Base-by-base conservation (phyloP, 2,329 filamentous ascomycete genomes). In the Bisporella sp. region DNA sequence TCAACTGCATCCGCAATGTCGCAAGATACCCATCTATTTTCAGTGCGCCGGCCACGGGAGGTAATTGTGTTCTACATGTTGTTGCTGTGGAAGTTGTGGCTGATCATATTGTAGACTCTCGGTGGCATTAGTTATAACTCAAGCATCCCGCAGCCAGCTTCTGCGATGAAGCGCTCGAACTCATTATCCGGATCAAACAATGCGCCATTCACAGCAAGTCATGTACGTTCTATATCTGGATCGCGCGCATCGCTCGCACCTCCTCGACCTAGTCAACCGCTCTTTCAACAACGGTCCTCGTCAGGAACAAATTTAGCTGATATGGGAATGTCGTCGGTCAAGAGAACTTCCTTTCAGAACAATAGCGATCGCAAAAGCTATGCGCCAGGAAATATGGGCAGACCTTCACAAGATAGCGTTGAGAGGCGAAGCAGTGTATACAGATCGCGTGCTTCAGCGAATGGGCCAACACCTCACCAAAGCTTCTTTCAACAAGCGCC, bases 401-500 rank as follows among this genome's bases (percentile, higher is more conserved):
- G 58, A 29, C 47, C 62, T 47, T 65, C 64, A 37, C 56, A 42
- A 56, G 72, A 71, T 59, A 78, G 73, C 65, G 63, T 74, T 68
- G 75, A 83, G 53, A 73, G 87, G 62, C 68, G 93, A 57, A 97
- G 92, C 72, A 97, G 92, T 65, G 84, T 96, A 58, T 82, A 89
- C 71, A 79, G 81, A 60, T 62, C 81, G 4, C 79, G 87, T n/a
- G 79, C 82, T 9, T 91, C 88, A 1, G 79, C 75, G 11, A 75
- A 72, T 42, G 87, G 82, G 2, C 78, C 81, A n/a, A 77, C 81
- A 59, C 79, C 75, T 37, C 88, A 93, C 60, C 91, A 96, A 68
- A 96, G 89, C 55, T 97, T 99, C 74, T 99, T 99, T 69, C 87
- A 91, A 60, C 88, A 91, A 55, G 88, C 84, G 28, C 89, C 89